Conservation (phyloP, 139 green algal species). For the Astrephomene gubernaculifera region DNA sequence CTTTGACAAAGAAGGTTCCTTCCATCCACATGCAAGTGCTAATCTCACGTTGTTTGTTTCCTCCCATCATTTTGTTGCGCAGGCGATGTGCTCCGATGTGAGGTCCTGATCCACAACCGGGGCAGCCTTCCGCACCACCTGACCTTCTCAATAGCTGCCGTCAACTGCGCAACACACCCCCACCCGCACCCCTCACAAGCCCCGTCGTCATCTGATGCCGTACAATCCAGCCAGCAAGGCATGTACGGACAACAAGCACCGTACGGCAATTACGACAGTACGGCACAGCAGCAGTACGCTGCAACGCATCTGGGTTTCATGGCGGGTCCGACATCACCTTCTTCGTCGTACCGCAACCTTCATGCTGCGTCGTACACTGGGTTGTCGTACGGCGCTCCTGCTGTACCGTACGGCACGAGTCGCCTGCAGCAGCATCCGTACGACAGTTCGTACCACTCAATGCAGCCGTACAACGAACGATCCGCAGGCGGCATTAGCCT, state of each 20-base stretch:
- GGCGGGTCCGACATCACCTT: too few species aligned
- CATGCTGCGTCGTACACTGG: background rate
- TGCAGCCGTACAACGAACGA: background rate
- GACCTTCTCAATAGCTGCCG: background rate
- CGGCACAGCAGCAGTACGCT: background rate
- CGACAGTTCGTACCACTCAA: too few species aligned
- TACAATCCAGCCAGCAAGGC: background rate
- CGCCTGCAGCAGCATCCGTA: background rate
- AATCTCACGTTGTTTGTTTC: background rate
- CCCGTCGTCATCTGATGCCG: background rate
- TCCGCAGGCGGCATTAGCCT: background rate
- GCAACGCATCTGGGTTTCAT: too few species aligned
- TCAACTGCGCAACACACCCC: background rate
- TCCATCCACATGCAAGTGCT: background rate
- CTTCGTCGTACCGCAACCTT: background rate
- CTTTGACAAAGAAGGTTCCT: background rate
- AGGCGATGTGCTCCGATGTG: conserved; percentile 41
- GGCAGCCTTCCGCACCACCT: background rate
- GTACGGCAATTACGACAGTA: background rate
- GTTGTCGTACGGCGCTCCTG: background rate
- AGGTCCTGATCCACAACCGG: conserved; percentile 34
- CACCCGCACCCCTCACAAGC: background rate
- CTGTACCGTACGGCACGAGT: background rate
- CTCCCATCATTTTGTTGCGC: background rate
- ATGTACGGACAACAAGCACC: background rate